phyloP scores from a whole-genome alignment of 371 early-diverging fungal genomes.

The Lichtheimia hyalospora region DNA sequence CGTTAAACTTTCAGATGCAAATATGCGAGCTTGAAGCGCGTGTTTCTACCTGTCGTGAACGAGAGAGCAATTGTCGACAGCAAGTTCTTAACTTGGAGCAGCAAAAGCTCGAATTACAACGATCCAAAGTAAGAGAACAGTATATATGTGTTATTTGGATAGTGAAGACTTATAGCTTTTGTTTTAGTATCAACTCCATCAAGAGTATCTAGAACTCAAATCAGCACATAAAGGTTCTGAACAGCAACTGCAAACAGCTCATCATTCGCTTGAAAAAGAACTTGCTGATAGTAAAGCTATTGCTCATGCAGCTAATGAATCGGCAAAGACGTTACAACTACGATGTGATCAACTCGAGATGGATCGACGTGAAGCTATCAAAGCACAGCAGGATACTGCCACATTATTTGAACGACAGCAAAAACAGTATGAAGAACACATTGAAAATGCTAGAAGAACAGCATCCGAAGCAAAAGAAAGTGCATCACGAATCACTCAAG shows the following conservation, averaged over 20 bases:
- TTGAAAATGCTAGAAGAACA: background rate
- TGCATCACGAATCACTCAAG: background rate
- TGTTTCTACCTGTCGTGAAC: background rate
- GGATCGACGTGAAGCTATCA: background rate
- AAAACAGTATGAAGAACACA: background rate
- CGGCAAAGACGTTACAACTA: background rate
- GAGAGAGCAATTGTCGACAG: no score
- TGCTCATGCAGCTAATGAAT: background rate
- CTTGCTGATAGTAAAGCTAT: background rate
- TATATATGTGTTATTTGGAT: no score
- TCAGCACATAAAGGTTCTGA: background rate
- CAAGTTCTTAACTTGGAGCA: no score
- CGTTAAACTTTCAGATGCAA: background rate
- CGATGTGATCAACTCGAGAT: constrained; percentile 1
- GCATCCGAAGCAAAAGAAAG: background rate
- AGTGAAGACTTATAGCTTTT: no score
- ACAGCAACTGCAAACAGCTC: background rate
- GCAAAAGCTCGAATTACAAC: no score
- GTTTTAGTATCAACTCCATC: no score
- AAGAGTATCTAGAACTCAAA: no score
- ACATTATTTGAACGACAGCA: background rate
- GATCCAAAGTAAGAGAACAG: no score
- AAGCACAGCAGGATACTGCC: background rate
- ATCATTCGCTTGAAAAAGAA: background rate
- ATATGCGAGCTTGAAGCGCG: background rate